Conservation (phyloP, 345 rosid species). For the Carallia brachiata region DNA sequence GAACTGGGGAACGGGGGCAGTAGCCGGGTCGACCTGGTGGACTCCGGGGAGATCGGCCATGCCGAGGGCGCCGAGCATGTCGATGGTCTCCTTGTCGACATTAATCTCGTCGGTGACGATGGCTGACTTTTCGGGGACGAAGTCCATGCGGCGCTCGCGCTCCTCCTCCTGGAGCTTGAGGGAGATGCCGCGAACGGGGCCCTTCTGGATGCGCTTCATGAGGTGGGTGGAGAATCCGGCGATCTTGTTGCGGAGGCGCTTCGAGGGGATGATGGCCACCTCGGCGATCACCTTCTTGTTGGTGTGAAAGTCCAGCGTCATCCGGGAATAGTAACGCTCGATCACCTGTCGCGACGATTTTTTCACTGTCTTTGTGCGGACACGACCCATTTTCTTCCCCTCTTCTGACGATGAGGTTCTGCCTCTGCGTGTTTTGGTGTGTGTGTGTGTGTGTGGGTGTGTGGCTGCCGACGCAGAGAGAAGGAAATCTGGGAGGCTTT, state of each 20-base stretch:
- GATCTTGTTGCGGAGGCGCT: conserved; percentile 31
- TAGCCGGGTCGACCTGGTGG: conserved; percentile 18
- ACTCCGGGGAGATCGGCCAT: conserved; percentile 21
- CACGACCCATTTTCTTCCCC: conserved; percentile 22
- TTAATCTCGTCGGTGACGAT: conserved; percentile 19
- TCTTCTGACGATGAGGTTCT: background rate
- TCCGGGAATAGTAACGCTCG: conserved; percentile 24
- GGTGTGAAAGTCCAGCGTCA: conserved; percentile 26
- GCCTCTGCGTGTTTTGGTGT: no score
- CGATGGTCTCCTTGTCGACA: conserved; percentile 28
- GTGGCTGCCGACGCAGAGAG: background rate
- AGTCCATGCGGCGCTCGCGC: conserved; percentile 34
- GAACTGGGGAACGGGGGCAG: conserved; percentile 7
- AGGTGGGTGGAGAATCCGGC: conserved; percentile 31
- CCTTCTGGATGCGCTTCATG: conserved; percentile 29
- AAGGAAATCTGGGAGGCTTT: background rate
- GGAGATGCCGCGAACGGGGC: conserved; percentile 28
- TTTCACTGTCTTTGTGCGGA: conserved; percentile 23
- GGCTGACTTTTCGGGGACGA: conserved; percentile 24
- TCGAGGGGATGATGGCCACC: conserved; percentile 26
- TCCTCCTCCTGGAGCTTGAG: conserved; percentile 30
- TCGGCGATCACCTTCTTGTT: conserved; percentile 25
- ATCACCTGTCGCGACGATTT: conserved; percentile 29
- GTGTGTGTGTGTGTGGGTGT: no score
- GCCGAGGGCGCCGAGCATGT: conserved; percentile 28